A percentile compares a stretch with the other conserved stretches of the same genome.
phyloP scores from a whole-genome alignment of 1,139 yeast genomes.

The Blastobotrys serpentis region DNA sequence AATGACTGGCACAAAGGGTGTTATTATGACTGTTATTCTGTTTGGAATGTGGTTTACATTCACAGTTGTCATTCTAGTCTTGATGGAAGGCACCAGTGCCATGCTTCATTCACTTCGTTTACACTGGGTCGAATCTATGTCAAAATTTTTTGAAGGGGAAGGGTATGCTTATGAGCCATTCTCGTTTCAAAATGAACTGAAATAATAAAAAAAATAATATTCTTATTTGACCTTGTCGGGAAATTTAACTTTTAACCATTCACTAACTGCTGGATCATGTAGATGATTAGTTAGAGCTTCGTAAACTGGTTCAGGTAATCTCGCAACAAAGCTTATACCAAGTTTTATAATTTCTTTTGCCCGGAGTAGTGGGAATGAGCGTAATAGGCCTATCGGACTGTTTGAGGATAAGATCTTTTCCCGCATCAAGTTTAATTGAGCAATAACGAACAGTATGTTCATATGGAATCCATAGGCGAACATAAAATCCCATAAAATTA shows the following conservation, averaged over 20 bases:
- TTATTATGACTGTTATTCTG: slow-evolving; percentile 66
- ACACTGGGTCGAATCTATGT: slow-evolving; percentile 99
- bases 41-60: slow-evolving; percentile 95
- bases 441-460: slow-evolving; percentile 80
- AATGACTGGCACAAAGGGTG: slow-evolving; percentile 65
- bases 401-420: slow-evolving; percentile 54
- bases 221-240: background rate
- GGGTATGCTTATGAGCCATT: slow-evolving; percentile 89
- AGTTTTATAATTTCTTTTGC: slow-evolving; percentile 76
- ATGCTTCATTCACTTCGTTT: slow-evolving; percentile 95
- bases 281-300: slow-evolving; percentile 71
- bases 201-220: background rate
- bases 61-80: slow-evolving; percentile 85
- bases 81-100: slow-evolving; percentile 99
- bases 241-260: background rate
- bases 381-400: slow-evolving; percentile 71
- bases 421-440: slow-evolving; percentile 74
- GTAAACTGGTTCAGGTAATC: slow-evolving; percentile 67
- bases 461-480: slow-evolving; percentile 90
- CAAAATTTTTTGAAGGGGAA: slow-evolving; percentile 95
- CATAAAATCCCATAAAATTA: slow-evolving; percentile 84
- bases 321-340: slow-evolving; percentile 77
- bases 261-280: slow-evolving; percentile 45
- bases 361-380: slow-evolving; percentile 71
- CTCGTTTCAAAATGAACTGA: slow-evolving; percentile 43